Percentiles rank a stretch among this genome's conserved stretches.
phyloP scores from a whole-genome alignment of 2,329 filamentous ascomycete species.

The Aspergillus sp. region DNA sequence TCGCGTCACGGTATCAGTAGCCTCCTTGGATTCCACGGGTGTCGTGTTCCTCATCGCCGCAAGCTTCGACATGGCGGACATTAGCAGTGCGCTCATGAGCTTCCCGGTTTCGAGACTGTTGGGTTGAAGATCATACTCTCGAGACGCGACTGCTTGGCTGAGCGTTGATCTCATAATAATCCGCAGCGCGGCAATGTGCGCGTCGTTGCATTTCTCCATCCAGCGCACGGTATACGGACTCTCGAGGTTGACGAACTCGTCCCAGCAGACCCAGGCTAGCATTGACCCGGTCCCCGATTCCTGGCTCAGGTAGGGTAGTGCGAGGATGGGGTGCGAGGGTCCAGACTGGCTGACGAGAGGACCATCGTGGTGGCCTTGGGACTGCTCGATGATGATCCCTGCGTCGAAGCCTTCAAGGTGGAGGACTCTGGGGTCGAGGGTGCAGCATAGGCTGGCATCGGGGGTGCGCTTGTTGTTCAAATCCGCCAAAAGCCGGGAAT shows the following conservation, averaged over 20 bases:
- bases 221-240: background rate
- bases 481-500: background rate
- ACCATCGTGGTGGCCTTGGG: background rate
- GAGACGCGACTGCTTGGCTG: background rate
- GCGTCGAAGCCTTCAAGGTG: background rate
- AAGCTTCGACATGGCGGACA: background rate
- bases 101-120: background rate
- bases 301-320: background rate
- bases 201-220: background rate
- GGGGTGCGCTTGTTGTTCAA: background rate
- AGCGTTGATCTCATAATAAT: background rate
- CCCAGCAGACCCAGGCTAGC: background rate
- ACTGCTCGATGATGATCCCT: background rate
- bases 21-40: background rate
- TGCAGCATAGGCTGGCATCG: background rate
- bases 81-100: background rate
- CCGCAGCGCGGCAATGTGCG: background rate
- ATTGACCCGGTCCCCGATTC: background rate
- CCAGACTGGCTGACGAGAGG: background rate
- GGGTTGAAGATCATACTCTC: background rate
- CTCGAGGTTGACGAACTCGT: background rate
- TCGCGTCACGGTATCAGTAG: background rate
- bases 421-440: background rate
- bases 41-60: background rate
- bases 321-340: background rate